phyloP scores from a whole-genome alignment of 78 protist species.

The Protostelium mycophagum region DNA sequence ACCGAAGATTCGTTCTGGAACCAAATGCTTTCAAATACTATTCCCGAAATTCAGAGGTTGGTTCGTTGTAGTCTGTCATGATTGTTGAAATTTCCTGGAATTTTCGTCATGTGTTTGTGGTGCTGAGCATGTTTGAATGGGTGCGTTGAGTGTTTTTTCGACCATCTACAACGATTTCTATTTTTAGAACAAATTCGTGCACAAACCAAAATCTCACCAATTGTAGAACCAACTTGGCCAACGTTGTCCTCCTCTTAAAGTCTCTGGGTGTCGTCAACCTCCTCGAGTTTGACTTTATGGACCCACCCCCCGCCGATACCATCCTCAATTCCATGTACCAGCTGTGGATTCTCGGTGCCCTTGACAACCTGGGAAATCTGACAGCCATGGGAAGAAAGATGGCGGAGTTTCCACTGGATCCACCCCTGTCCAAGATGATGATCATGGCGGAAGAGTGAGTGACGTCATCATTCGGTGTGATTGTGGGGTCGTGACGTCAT shows the following conservation, averaged over 20 bases:
- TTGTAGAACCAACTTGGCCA: constrained; percentile 94
- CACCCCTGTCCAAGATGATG: constrained; percentile 92
- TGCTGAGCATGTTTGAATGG: too few relatives aligned
- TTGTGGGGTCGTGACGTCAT: too few relatives aligned
- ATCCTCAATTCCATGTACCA: constrained; percentile 89
- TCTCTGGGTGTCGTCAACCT: constrained; percentile 91
- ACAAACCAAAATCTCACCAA: too few relatives aligned
- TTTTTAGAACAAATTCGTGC: too few relatives aligned
- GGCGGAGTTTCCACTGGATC: constrained; percentile 97
- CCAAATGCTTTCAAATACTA: constrained; percentile 78
- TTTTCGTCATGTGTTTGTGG: too few relatives aligned
- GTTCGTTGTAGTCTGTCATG: too few relatives aligned
- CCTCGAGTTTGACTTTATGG: constrained; percentile 96
- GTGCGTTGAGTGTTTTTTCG: too few relatives aligned
- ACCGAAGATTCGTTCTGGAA: constrained; percentile 66
- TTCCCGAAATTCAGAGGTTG: constrained; percentile 98
- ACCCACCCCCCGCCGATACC: constrained; percentile 97
- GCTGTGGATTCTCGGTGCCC: constrained; percentile 97
- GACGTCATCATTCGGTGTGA: too few relatives aligned
- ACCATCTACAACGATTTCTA: too few relatives aligned
- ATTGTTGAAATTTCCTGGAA: too few relatives aligned
- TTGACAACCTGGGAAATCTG: constrained; percentile 83
- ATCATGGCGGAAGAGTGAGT: constrained; percentile 38
- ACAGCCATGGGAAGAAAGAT: constrained; percentile 79
- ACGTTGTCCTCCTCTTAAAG: constrained; percentile 93